Evolutionary conservation across 2,329 filamentous ascomycete species (phyloP).

Genomic region (Pseudocercospora eumusae): DNA sequence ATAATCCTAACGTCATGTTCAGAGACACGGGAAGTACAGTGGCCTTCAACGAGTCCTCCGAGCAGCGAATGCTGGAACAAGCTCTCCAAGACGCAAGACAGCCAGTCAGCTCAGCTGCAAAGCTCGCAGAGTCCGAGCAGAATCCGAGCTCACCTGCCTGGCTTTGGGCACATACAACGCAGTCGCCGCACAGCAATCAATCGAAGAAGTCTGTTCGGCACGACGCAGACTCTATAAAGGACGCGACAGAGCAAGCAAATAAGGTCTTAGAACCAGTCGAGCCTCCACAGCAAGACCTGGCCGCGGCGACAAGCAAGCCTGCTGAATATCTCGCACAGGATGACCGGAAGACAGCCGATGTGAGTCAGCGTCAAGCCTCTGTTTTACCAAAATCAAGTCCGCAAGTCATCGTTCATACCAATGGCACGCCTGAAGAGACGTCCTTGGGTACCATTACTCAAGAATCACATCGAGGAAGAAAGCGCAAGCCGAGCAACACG

Average conservation of each 20-base stretch:
- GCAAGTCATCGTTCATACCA: slow-evolving; percentile 19
- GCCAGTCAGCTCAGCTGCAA: slow-evolving; percentile 4
- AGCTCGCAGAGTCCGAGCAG: slow-evolving; percentile 15
- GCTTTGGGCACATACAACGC: slow-evolving; percentile 27
- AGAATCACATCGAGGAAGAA: slow-evolving; percentile 25
- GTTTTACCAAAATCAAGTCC: slow-evolving; percentile 26
- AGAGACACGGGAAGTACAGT: slow-evolving; percentile 47
- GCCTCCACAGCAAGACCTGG: not conserved
- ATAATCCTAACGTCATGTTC: slow-evolving; percentile 46
- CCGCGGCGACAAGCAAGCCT: not conserved
- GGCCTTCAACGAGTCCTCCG: slow-evolving; percentile 45
- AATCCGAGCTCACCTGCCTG: slow-evolving; percentile 32
- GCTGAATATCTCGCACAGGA: not conserved
- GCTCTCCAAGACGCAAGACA: slow-evolving; percentile 26
- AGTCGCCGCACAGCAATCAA: slow-evolving; percentile 14
- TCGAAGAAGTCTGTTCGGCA: slow-evolving; percentile 1
- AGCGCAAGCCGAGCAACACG: slow-evolving; percentile 24
- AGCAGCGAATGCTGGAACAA: slow-evolving; percentile 44
- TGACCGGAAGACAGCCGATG: not conserved
- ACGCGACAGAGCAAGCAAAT: not conserved
- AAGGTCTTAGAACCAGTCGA: not conserved
- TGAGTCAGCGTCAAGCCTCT: not conserved
- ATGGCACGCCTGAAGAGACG: slow-evolving; percentile 22
- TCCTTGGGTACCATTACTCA: slow-evolving; percentile 10
- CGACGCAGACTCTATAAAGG: not conserved